Base-by-base conservation (phyloP, 176 grass and related monocot species). In the Triticum dicoccoides region DNA sequence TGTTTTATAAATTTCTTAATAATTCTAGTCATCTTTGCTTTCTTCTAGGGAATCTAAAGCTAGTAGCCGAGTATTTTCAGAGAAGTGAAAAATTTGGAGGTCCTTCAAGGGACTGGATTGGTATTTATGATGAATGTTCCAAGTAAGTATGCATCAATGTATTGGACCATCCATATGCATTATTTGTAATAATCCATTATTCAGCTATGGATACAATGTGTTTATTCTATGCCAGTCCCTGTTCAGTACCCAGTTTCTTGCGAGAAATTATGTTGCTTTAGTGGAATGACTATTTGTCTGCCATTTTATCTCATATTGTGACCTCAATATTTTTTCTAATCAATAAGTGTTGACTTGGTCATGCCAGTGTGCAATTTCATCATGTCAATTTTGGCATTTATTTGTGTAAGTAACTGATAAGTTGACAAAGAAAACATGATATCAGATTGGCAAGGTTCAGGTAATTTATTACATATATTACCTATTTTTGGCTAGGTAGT, bases 121-220 rank as follows among this genome's bases (percentile, higher is more conserved):
- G 90, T 64, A 94, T 98, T 87, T 95, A 98, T 89, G 93, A 98
- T 68, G 96, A 98, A 95, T 98, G 96, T 82, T 98, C 96, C 30
- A 98, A 95, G 96, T 95, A 91, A 98, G 89, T 84, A 83, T 20
- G 79, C 21, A 81, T 76, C n/a, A 9, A 81, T 17, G 59, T 84
- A 14, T 73, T 79, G 34, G 41, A 80, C 38, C n/a, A 45, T 73
- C 51, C 77, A 32, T 56, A 58, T 86, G 27, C 74, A 59, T 35
- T 49, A 34, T 58, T 73, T 44, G 34, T 47, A 29, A 35, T 29
- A 39, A 6, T 38, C 2, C 11, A 4, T 66, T 75, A 64, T 47
- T 32, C 3, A 33, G 29, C 74, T 84, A 62, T 74, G 3, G 6
- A 84, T 63, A 11, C 12, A 18, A 65, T 65, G 9, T 9, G 74